Evolutionary conservation across 1,284 basidiomycete genomes (phyloP).

Genomic region (Phenoliferia sp.): DNA sequence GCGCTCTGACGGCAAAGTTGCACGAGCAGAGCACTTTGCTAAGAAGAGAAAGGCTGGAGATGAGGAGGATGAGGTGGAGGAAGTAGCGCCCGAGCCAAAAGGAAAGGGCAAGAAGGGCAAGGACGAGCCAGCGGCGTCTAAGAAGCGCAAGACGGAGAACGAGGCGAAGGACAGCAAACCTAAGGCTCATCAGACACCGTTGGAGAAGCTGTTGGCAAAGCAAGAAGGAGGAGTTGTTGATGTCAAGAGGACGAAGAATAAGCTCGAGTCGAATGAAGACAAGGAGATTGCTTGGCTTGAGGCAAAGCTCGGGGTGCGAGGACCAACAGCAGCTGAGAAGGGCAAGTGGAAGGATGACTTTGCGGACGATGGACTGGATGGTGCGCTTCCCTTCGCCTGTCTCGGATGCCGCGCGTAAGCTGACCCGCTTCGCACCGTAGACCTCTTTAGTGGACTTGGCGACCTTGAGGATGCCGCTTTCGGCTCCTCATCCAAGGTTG

Average conservation of each 20-base stretch:
- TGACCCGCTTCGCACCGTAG: slow-evolving; percentile 9
- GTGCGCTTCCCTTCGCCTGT: slow-evolving; percentile 46
- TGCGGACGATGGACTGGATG: slow-evolving; percentile 53
- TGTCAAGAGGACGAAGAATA: slow-evolving; percentile 36
- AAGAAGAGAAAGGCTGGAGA: slow-evolving; percentile 37
- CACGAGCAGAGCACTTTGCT: slow-evolving; percentile 25
- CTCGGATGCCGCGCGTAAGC: slow-evolving; percentile 8
- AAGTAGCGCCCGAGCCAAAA: slow-evolving; percentile 5
- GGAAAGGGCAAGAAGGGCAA: no score
- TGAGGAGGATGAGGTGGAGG: slow-evolving; percentile 21
- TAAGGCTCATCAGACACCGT: slow-evolving; percentile 16
- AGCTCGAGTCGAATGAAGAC: slow-evolving; percentile 61
- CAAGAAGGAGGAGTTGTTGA: slow-evolving; percentile 34
- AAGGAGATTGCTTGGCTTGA: slow-evolving; percentile 73
- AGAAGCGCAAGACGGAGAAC: slow-evolving; percentile 7
- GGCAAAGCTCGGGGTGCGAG: slow-evolving; percentile 53
- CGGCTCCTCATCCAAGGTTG: slow-evolving; percentile 34
- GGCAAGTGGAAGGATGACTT: slow-evolving; percentile 47
- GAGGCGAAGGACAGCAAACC: neutral
- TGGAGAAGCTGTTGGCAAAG: slow-evolving; percentile 30
- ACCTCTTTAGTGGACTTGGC: slow-evolving; percentile 49
- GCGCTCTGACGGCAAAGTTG: slow-evolving; percentile 51
- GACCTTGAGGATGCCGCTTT: slow-evolving; percentile 48
- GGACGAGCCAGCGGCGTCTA: neutral
- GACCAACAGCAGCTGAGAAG: slow-evolving; percentile 40